A percentile compares a stretch with the other conserved stretches of the same genome.
Conservation (phyloP, 345 rosid genomes). For the Carallia pectinifolia region DNA sequence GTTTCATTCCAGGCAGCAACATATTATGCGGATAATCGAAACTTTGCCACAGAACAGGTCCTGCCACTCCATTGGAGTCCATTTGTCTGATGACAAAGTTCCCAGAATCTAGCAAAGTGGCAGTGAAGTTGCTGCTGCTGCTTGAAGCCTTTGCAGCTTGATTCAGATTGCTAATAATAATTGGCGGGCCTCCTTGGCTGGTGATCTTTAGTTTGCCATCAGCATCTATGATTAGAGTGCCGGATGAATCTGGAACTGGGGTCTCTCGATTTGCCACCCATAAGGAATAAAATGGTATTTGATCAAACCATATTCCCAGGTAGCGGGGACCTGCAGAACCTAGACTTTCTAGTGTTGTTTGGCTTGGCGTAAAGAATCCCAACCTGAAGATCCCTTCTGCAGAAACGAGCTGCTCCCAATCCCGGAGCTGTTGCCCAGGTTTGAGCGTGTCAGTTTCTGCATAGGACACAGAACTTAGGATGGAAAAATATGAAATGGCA, state of each 20-base stretch:
- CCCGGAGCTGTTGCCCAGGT: conserved; percentile 52
- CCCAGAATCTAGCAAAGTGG: conserved; percentile 48
- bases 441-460: conserved; percentile 31
- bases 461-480: not conserved
- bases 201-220: conserved; percentile 52
- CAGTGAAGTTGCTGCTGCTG: conserved; percentile 28
- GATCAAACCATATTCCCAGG: conserved; percentile 51
- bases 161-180: conserved; percentile 35
- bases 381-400: conserved; percentile 40
- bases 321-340: conserved; percentile 45
- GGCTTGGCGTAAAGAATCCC: conserved; percentile 57
- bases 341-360: conserved; percentile 9
- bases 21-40: conserved; percentile 57
- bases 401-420: conserved; percentile 59
- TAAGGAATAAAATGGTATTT: conserved; percentile 33
- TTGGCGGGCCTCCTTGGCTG: conserved; percentile 24
- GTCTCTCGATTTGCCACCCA: conserved; percentile 58
- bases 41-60: conserved; percentile 58
- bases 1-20: conserved; percentile 65
- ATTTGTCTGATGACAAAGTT: conserved; percentile 44
- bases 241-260: conserved; percentile 52
- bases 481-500: not conserved
- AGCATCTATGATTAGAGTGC: conserved; percentile 35
- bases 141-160: not conserved
- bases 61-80: conserved; percentile 24